Evolutionary conservation across 2,329 filamentous ascomycete species (phyloP), one percentile per base, ranked within the genome.

Genomic region (Ascochyta pisi): DNA sequence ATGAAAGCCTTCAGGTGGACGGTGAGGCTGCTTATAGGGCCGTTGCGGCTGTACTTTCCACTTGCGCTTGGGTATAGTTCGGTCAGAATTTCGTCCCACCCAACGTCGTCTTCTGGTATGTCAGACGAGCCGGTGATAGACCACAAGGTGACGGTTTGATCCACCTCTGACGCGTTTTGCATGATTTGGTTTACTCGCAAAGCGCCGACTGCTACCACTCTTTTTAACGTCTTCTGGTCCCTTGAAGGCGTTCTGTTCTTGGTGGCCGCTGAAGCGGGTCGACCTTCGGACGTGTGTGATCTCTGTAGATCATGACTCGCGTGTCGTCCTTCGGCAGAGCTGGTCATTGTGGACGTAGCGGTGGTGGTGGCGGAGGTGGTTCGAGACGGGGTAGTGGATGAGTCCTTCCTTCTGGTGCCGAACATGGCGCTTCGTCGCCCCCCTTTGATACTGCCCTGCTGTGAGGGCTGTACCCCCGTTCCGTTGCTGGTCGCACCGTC

Each of bases 91-190:
- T 87, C 84, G 58, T 93, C 86, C 84, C 90, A 94, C 13, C 87
- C 89, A 41, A 89, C 84, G 5, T 78, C 82, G 24, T 82, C 80
- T 6, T 85, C 82, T 5, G 65, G 41, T 3, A 59, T 27, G 43
- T 76, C 74, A n/a, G 64, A 52, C 6, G 68, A 54, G 22, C 57
- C 56, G 37, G 83, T 79, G 0, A 89, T 85, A 1, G 89, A 83
- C 91, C 91, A 96, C 35, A 96, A 85, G 33, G 84, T 87, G 50
- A 96, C 80, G 1, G 90, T 83, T 57, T 92, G 89, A 68, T 96
- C 92, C 5, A 85, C 78, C 67, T 94, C 89, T 47, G 88, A 86
- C 6, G 83, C 81, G 58, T 89, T 84, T 68, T 88, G 89, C 78
- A 95, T 84, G 48, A 95, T 79, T 1, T 85, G 79, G 63, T 92